Conservation (phyloP, 805 yeast genomes). For the Candida hungchunana region DNA sequence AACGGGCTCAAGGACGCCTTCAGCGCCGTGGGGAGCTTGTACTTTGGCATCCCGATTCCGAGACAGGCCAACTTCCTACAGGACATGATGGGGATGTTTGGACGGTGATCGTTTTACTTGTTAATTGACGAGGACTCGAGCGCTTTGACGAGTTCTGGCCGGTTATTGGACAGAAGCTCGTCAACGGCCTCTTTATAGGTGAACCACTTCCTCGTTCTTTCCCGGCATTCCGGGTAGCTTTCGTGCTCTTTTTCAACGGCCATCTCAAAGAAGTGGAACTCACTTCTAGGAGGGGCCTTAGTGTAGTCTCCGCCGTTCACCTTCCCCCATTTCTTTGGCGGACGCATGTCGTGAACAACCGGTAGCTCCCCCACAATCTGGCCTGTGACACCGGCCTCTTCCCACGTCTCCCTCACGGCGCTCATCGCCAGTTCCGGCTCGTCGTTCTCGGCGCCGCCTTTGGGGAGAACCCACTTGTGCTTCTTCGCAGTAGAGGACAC, state of each 20-base stretch:
- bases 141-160: constrained; percentile 68
- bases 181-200: constrained; percentile 60
- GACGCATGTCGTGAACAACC: constrained; percentile 56
- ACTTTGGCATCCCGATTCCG: constrained; percentile 53
- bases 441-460: constrained; percentile 91
- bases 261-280: constrained; percentile 86
- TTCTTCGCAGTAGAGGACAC: constrained; percentile 68
- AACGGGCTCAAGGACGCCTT: constrained; percentile 42
- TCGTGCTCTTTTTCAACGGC: constrained; percentile 47
- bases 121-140: constrained; percentile 50
- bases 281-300: constrained; percentile 66
- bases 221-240: constrained; percentile 70
- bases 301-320: too few species aligned
- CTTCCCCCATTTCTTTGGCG: constrained; percentile 43
- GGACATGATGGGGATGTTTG: constrained; percentile 71
- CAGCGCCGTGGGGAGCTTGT: constrained; percentile 54
- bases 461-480: constrained; percentile 84
- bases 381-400: constrained; percentile 91
- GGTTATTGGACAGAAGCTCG: constrained; percentile 49
- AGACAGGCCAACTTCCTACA: constrained; percentile 55
- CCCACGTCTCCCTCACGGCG: constrained; percentile 95
- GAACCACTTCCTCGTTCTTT: constrained; percentile 73
- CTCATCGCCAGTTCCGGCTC: constrained; percentile 41
- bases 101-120: constrained; percentile 25
- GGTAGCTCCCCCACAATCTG: constrained; percentile 53